Evolutionary conservation across 257 asterid genomes (phyloP), one percentile per base, ranked within the genome.

Genomic region (Solanum appendiculatum): DNA sequence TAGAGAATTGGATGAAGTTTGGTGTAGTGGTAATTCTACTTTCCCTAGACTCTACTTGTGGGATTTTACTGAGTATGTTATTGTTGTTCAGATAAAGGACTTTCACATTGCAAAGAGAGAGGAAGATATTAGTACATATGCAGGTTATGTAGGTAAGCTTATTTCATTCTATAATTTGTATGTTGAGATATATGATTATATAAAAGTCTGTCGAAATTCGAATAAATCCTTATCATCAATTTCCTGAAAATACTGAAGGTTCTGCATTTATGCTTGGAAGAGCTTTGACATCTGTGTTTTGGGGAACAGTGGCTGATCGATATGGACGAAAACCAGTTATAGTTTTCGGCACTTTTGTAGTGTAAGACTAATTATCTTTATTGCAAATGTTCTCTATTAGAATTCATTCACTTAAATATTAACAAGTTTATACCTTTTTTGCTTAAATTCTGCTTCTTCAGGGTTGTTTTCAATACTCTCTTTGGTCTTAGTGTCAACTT

Each of bases 401-500:
- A n/a, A 33, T 83, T 33, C 25, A 33, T 14, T 37, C 37, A 33
- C 12, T 69, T 21, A n/a, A 23, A 4, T 87, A 54, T 72, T 75
- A 73, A 63, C 54, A 58, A 83, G 66, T 72, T 74, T 34, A 29
- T 89, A 84, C n/a, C 25, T 37, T 74, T 74, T 39, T 25, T 15
- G 56, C 20, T 73, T 72, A 9, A 20, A 21, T 5, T 66, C 6
- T 23, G 42, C 37, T 89, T 33, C 42, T 89, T 33, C 97, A 95
- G 98, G 89, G 96, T 93, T 86, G 89, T 95, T 85, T 94, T 94
- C 95, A 95, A 94, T 88, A 91, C 98, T 84, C 94, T 95, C 34
- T 95, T 95, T 91, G 98, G 98, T 63, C 93, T 95, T 46, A 95
- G 98, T 87, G 34, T 87, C 36, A 94, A 93, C 91, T 95, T 84